Conservation (phyloP, 2,329 filamentous ascomycete species). For the Diaporthe caulivora region DNA sequence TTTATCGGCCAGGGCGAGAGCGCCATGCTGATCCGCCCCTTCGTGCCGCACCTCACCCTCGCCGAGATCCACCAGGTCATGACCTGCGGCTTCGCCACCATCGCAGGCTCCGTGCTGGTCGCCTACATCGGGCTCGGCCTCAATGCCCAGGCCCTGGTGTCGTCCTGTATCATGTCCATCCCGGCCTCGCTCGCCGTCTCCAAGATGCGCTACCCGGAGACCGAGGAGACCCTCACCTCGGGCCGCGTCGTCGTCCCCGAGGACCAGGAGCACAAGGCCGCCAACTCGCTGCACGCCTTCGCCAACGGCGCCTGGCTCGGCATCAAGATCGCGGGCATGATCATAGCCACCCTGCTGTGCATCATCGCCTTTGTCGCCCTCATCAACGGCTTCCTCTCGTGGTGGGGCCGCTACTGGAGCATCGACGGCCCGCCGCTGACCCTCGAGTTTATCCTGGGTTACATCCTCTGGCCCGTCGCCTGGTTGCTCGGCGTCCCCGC, state of each 20-base stretch:
- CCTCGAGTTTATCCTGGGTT: conserved; percentile 81
- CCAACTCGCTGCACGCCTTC: conserved; percentile 87
- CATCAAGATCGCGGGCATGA: conserved; percentile 88
- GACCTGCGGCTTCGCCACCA: conserved; percentile 93
- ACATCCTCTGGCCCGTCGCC: conserved; percentile 81
- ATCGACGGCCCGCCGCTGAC: conserved; percentile 78
- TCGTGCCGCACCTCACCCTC: conserved; percentile 85
- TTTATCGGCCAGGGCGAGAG: conserved; percentile 97
- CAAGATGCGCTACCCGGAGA: conserved; percentile 91
- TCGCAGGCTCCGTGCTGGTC: conserved; percentile 87
- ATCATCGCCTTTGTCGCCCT: conserved; percentile 84
- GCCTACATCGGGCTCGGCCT: conserved; percentile 88
- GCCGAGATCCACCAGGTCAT: conserved; percentile 94
- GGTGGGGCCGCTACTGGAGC: conserved; percentile 86
- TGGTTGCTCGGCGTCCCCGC: conserved; percentile 84
- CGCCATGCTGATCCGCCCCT: conserved; percentile 90
- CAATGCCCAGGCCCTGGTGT: conserved; percentile 87
- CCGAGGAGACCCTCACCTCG: conserved; percentile 86
- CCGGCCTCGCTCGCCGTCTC: conserved; percentile 90
- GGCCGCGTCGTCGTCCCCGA: conserved; percentile 86
- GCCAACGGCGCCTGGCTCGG: conserved; percentile 88
- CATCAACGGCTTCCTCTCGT: conserved; percentile 81
- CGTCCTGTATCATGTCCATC: conserved; percentile 95
- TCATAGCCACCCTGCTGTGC: conserved; percentile 82
- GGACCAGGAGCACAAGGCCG: conserved; percentile 79